These are phyloP conservation scores for Lipomyces lipofer DNA, from an alignment of 805 yeast genomes.

Conservation along the genomic window DNA sequence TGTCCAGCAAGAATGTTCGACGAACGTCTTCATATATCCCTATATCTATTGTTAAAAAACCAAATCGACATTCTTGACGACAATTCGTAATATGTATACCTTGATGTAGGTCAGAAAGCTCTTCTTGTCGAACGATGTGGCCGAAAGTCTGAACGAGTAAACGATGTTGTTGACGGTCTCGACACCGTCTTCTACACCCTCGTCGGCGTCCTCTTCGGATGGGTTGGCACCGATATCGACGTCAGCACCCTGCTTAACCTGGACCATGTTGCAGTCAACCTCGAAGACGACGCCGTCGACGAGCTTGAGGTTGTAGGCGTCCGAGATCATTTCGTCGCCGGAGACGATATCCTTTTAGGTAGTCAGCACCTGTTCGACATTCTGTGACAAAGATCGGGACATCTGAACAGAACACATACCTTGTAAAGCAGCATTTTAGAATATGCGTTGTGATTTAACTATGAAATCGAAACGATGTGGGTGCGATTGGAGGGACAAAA, in stretches of 20 bases:
- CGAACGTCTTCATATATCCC: conserved; percentile 96
- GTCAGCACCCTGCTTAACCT: conserved; percentile 79
- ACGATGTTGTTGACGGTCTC: conserved; percentile 97
- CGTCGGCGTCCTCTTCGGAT: conserved; percentile 91
- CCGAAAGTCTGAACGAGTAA: conserved; percentile 97
- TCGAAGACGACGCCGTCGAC: conserved; percentile 93
- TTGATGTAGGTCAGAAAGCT: conserved; percentile 95
- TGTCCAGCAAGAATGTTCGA: too few relatives aligned
- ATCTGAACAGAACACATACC: conserved; percentile 25
- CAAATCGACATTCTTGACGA: background rate
- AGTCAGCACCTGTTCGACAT: background rate
- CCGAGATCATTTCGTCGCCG: conserved; percentile 87
- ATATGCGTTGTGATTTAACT: too few relatives aligned
- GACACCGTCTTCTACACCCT: conserved; percentile 76
- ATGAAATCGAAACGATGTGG: too few relatives aligned
- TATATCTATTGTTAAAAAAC: background rate
- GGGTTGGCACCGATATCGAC: conserved; percentile 99
- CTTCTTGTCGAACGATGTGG: conserved; percentile 96
- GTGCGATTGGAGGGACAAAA: too few relatives aligned
- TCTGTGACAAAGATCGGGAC: background rate
- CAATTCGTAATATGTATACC: conserved; percentile 33
- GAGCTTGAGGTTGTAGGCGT: conserved; percentile 86
- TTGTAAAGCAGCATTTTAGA: conserved; percentile 42
- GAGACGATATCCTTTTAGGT: conserved; percentile 70
- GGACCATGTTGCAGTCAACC: conserved; percentile 93